Evolutionary conservation across 2,329 filamentous ascomycete genomes (phyloP).

Genomic region (Cladophialophora carrionii): DNA sequence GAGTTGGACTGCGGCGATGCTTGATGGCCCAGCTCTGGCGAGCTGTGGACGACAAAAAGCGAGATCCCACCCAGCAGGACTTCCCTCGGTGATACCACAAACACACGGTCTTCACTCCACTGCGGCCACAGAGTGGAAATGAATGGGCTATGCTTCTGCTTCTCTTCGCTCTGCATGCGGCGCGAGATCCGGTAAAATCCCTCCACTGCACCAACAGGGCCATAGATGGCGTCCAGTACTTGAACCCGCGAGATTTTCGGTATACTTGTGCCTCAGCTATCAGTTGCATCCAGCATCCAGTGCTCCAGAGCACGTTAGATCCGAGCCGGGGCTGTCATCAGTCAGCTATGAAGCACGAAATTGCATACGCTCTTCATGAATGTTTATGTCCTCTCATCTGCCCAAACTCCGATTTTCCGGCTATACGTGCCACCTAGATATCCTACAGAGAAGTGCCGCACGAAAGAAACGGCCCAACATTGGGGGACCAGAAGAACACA

Average conservation of each 20-base stretch:
- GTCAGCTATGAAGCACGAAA: background rate
- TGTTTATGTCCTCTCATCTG: background rate
- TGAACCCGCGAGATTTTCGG: too few relatives aligned
- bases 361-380: background rate
- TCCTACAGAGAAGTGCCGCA: constrained; percentile 5
- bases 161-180: background rate
- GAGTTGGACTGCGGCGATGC: background rate
- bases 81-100: background rate
- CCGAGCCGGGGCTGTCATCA: too few relatives aligned
- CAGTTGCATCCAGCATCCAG: too few relatives aligned
- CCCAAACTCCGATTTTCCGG: background rate
- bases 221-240: background rate
- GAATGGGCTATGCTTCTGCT: too few relatives aligned
- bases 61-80: background rate
- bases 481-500: background rate
- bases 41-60: background rate
- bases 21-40: background rate
- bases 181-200: too few relatives aligned
- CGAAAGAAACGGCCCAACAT: background rate
- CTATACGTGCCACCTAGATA: background rate
- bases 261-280: too few relatives aligned
- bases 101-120: too few relatives aligned
- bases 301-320: too few relatives aligned
- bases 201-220: too few relatives aligned
- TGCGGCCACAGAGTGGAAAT: background rate